A percentile compares a stretch with the other conserved stretches of the same genome.
Evolutionary conservation across 805 yeast species (phyloP).

Genomic region (Metschnikowia kunwiensis): DNA sequence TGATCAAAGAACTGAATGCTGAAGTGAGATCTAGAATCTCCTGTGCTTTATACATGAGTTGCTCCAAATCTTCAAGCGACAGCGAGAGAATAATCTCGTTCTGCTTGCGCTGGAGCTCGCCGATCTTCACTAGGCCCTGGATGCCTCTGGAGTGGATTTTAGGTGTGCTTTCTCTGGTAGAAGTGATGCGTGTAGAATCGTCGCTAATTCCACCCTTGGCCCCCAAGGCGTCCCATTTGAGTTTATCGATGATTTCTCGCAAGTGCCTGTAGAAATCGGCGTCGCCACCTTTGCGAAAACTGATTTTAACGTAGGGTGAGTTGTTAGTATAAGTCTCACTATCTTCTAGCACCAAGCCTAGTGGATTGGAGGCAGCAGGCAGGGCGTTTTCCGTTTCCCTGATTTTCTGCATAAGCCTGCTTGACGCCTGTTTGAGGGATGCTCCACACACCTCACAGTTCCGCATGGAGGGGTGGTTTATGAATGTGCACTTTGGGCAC

Average conservation of each 20-base stretch:
- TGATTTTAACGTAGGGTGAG: slow-evolving; percentile 53
- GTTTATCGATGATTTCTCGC: slow-evolving; percentile 41
- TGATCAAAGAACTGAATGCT: slow-evolving; percentile 14
- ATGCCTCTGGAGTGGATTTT: slow-evolving; percentile 50
- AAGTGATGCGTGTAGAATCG: slow-evolving; percentile 30
- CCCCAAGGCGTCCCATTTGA: slow-evolving; percentile 47
- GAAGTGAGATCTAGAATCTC: slow-evolving; percentile 55
- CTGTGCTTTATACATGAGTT: slow-evolving; percentile 72
- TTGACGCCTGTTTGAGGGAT: slow-evolving; percentile 11
- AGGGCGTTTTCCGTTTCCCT: slow-evolving; percentile 8
- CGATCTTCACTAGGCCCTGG: slow-evolving; percentile 59
- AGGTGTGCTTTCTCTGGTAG: slow-evolving; percentile 8
- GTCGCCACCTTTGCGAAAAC: slow-evolving; percentile 75
- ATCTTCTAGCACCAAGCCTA: slow-evolving; percentile 28
- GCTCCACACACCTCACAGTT: slow-evolving; percentile 89
- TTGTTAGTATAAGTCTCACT: slow-evolving; percentile 33
- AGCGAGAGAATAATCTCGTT: slow-evolving; percentile 60
- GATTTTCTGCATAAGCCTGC: slow-evolving; percentile 5
- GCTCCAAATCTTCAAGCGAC: slow-evolving; percentile 74
- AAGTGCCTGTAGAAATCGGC: slow-evolving; percentile 46
- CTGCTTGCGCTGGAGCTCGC: slow-evolving; percentile 51
- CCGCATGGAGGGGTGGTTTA: slow-evolving; percentile 74
- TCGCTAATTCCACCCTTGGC: slow-evolving; percentile 23
- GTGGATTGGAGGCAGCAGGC: slow-evolving; percentile 12
- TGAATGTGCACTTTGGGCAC: slow-evolving; percentile 68